These are phyloP conservation scores for Hagleromyces aurorensis DNA, from an alignment of 805 yeast species.

Conservation along the genomic window DNA sequence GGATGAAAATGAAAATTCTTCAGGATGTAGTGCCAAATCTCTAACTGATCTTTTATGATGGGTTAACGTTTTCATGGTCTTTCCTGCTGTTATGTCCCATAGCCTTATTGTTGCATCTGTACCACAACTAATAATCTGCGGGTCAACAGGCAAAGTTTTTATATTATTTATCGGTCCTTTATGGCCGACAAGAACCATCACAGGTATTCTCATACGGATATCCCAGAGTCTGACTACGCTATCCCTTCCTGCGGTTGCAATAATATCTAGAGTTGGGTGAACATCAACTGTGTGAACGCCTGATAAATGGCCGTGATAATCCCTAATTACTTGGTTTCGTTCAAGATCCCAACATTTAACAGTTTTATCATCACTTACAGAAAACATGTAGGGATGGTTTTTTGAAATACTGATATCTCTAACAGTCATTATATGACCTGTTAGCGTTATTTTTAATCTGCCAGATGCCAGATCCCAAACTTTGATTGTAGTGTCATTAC, in stretches of 20 bases:
- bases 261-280: conserved; percentile 77
- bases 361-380: conserved; percentile 88
- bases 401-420: conserved; percentile 65
- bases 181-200: conserved; percentile 78
- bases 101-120: conserved; percentile 77
- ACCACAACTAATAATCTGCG: conserved; percentile 78
- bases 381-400: conserved; percentile 79
- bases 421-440: conserved; percentile 90
- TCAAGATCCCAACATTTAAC: conserved; percentile 96
- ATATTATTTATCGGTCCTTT: conserved; percentile 66
- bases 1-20: conserved; percentile 66
- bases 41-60: conserved; percentile 82
- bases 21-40: conserved; percentile 59
- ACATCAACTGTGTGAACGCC: conserved; percentile 78
- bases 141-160: conserved; percentile 61
- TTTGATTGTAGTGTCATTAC: conserved; percentile 80
- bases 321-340: conserved; percentile 68
- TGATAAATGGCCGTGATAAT: conserved; percentile 90
- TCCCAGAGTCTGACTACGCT: conserved; percentile 89
- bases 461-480: conserved; percentile 84
- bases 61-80: conserved; percentile 61
- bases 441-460: conserved; percentile 59
- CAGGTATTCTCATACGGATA: conserved; percentile 67
- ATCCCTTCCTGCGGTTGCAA: conserved; percentile 87
- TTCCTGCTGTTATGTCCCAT: conserved; percentile 85